Conservation (phyloP, 306 rosid genomes). For the Crotalaria pallida region DNA sequence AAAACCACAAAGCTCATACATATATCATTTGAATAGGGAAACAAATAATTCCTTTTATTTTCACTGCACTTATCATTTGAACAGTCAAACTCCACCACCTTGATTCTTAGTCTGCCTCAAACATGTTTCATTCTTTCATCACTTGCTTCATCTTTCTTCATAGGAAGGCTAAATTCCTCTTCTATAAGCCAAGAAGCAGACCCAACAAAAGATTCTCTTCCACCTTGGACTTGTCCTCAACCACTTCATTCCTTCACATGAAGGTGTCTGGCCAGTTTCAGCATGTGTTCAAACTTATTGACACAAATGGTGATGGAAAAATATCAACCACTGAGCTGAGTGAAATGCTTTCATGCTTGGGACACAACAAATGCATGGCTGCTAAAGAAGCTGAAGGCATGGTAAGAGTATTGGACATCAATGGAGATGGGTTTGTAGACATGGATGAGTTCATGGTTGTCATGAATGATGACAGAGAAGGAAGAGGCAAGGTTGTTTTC, state of each 20-base stretch:
- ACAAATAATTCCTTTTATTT: neutral
- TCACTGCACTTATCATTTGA: neutral
- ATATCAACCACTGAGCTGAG: slow-evolving; percentile 54
- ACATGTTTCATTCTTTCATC: slow-evolving; percentile 32
- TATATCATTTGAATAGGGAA: neutral
- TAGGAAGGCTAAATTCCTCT: slow-evolving; percentile 17
- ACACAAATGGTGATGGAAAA: slow-evolving; percentile 59
- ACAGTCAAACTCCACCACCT: neutral
- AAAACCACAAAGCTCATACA: neutral
- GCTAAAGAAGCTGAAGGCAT: slow-evolving; percentile 55
- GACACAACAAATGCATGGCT: slow-evolving; percentile 33
- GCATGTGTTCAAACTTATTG: slow-evolving; percentile 58
- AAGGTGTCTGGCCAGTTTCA: slow-evolving; percentile 48
- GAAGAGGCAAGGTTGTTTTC: slow-evolving; percentile 1
- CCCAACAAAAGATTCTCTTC: slow-evolving; percentile 25
- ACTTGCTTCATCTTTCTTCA: slow-evolving; percentile 37
- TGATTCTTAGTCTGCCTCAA: neutral
- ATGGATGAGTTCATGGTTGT: slow-evolving; percentile 67
- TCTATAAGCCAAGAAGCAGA: slow-evolving; percentile 12
- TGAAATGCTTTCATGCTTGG: slow-evolving; percentile 45
- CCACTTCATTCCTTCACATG: slow-evolving; percentile 40
- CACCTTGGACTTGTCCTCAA: slow-evolving; percentile 19
- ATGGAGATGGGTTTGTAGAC: slow-evolving; percentile 71
- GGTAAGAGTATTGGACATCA: slow-evolving; percentile 45
- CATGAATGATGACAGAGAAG: slow-evolving; percentile 25